Conservation (phyloP, 2,329 filamentous ascomycete species). For the Ceratocystis ficicola region DNA sequence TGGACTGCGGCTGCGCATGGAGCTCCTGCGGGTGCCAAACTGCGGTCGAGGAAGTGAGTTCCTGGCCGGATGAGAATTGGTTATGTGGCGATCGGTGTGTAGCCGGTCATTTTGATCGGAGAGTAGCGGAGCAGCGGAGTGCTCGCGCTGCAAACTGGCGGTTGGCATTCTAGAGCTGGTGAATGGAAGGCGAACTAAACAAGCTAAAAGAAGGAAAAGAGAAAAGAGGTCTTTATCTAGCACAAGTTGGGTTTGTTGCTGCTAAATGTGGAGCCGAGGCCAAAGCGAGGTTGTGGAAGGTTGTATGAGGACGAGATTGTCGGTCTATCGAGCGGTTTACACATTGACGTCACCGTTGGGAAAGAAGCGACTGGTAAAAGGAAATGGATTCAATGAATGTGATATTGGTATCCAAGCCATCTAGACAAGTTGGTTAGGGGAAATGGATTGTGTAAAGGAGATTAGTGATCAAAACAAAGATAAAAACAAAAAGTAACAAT, state of each 20-base stretch:
- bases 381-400: conserved; percentile 6
- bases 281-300: background rate
- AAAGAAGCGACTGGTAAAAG: background rate
- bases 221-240: background rate
- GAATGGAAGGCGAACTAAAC: background rate
- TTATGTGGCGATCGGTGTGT: background rate
- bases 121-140: conserved; percentile 19
- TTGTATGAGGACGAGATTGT: conserved; percentile 3
- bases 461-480: background rate
- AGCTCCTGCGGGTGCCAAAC: conserved; percentile 34
- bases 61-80: background rate
- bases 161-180: conserved; percentile 1
- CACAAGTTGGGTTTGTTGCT: background rate
- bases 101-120: background rate
- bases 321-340: conserved; percentile 3
- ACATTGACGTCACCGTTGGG: conserved; percentile 5
- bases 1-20: conserved; percentile 69
- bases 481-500: background rate
- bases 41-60: conserved; percentile 1
- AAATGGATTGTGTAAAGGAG: background rate
- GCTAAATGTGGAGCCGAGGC: background rate
- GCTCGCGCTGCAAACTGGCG: conserved; percentile 12
- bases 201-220: background rate
- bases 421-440: background rate
- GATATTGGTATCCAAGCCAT: conserved; percentile 6